These are phyloP conservation scores for Monosporascus sp. DNA, from an alignment of 2,329 filamentous ascomycete genomes.

Conservation along the genomic window DNA sequence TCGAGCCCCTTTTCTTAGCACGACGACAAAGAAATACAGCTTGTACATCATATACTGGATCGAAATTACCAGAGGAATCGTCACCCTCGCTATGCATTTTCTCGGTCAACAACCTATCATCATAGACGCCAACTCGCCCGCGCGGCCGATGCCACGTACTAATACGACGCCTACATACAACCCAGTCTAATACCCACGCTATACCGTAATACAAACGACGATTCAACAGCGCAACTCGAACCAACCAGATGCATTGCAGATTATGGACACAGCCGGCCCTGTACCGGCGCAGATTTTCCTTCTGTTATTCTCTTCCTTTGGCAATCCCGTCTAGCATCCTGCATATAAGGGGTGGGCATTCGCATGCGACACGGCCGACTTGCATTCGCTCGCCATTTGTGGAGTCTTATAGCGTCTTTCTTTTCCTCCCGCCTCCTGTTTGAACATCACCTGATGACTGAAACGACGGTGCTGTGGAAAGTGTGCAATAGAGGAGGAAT, in stretches of 20 bases:
- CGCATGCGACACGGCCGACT: not conserved
- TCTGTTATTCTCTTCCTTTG: no score
- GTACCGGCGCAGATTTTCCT: no score
- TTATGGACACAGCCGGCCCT: no score
- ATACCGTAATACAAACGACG: not conserved
- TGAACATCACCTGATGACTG: not conserved
- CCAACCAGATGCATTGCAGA: not conserved
- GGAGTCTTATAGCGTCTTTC: not conserved
- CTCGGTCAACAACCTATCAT: not conserved
- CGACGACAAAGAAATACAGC: slow-evolving; percentile 7
- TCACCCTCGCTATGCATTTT: not conserved
- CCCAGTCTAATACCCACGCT: not conserved
- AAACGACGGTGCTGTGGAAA: no score
- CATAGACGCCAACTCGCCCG: not conserved
- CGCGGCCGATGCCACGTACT: not conserved
- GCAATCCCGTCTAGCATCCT: no score
- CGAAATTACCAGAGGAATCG: not conserved
- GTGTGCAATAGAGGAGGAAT: not conserved
- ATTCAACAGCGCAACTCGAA: not conserved
- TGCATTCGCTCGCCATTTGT: not conserved
- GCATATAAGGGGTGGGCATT: no score
- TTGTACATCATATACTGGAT: slow-evolving; percentile 17
- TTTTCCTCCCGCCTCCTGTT: not conserved
- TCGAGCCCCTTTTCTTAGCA: not conserved
- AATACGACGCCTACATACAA: not conserved